Percentiles rank a stretch among this genome's conserved stretches.
Evolutionary conservation across 257 asterid genomes (phyloP).

Genomic region (Gardenia jasminoides): DNA sequence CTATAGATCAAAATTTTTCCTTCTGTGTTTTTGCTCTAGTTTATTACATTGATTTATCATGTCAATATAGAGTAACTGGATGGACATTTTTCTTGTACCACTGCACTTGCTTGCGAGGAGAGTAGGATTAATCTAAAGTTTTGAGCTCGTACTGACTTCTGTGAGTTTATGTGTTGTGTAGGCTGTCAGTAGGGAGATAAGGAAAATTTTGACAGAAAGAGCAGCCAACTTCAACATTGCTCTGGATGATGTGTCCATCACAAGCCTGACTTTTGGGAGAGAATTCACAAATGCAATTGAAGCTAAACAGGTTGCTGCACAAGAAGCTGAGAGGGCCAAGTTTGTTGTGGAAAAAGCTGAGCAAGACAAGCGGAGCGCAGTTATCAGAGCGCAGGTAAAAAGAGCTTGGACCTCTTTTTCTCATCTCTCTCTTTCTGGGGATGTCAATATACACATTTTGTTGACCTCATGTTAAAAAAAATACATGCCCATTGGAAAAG

Average conservation of each 20-base stretch:
- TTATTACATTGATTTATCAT: not conserved
- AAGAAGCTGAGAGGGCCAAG: constrained; percentile 95
- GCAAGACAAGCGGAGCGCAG: constrained; percentile 86
- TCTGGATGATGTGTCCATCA: constrained; percentile 90
- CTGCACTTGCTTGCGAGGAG: not conserved
- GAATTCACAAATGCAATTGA: constrained; percentile 95
- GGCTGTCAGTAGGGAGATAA: constrained; percentile 86
- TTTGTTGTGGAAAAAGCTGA: constrained; percentile 92
- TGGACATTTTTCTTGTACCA: not conserved
- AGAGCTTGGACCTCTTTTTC: not conserved
- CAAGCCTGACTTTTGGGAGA: constrained; percentile 74
- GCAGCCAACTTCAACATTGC: constrained; percentile 87
- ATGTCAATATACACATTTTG: not conserved
- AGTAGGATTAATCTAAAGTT: not conserved
- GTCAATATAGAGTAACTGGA: not conserved
- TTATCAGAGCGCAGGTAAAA: constrained; percentile 85
- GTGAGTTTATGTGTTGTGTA: constrained; percentile 20
- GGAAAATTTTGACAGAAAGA: constrained; percentile 74
- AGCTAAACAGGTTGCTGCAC: constrained; percentile 97
- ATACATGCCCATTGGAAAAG: not conserved
- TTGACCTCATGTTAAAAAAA: not conserved
- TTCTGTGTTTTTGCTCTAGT: not conserved
- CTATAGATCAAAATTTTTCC: not conserved
- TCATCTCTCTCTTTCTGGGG: no score
- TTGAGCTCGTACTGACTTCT: not conserved